Base-by-base conservation (phyloP, 306 rosid genomes). In the Pterocarpus santalinus region DNA sequence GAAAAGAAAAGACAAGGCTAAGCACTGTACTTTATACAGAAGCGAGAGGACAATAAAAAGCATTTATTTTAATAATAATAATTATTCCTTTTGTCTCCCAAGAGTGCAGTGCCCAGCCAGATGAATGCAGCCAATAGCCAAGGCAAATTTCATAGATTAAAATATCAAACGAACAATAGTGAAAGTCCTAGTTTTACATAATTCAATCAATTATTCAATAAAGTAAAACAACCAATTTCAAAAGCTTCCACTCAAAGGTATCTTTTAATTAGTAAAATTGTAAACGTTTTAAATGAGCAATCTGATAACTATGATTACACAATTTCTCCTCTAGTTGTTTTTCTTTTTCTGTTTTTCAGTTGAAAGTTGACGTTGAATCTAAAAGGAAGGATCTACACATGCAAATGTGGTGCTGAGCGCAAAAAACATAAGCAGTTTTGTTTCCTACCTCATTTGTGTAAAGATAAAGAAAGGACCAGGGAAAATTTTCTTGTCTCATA, bases 151-250 rank as follows among this genome's bases (percentile, higher is more conserved):
- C 5, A 3, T 10, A 28, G 0, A 28, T 60, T 55, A 55, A 43
- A 43, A 43, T 43, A 43, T 16, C 10, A 55, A 6, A 60, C 35
- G 51, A 56, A 12, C 13, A 62, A 73, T 15, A 36, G 38, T 22
- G 7, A 57, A 57, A 58, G 1, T 36, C 10, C 34, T 58, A 12
- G 12, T 39, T 73, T 39, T 22, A 39, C 22, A 73, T 22, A 43
- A 58, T 41, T 74, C 33, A 60, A 52, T 74, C 79, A 60, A 22
- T 22, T 22, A 43, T 65, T 74, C 44, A 58, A 16, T 35, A 74
- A 58, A 74, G 10, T 41, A 58, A 60, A 74, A 74, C 57, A 58
- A 44, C 2, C 10, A 13, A 58, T 61, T 61, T 60, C 44, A 61
- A 60, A 61, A 0, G 11, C 16, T 60, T 11, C 61, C 70, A 75